phyloP scores from a whole-genome alignment of 257 asterid genomes.

The Solanum virginianum region DNA sequence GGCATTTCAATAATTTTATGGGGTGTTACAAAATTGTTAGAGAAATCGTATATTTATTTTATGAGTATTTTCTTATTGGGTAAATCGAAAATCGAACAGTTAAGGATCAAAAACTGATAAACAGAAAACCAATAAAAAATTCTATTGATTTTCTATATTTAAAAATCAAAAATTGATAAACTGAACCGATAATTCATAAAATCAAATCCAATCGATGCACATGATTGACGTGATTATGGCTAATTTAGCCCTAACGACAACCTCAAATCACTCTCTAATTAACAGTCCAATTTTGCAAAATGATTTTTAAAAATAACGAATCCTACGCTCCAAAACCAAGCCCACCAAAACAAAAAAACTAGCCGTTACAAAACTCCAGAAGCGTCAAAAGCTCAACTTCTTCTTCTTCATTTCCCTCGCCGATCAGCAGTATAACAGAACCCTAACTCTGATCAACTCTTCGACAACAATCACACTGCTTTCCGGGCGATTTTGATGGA shows the following conservation, averaged over 20 bases:
- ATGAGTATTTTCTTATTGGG: no score
- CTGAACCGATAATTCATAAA: no score
- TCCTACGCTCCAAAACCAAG: slow-evolving; percentile 23
- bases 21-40: no score
- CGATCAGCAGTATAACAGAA: background rate
- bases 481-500: background rate
- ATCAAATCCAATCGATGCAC: no score
- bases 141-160: no score
- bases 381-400: slow-evolving; percentile 7
- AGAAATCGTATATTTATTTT: no score
- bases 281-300: slow-evolving; percentile 11
- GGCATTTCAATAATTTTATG: no score
- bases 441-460: background rate
- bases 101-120: no score
- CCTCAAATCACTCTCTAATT: background rate
- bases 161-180: no score
- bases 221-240: background rate
- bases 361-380: slow-evolving; percentile 33
- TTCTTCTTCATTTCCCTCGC: background rate
- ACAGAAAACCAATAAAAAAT: no score
- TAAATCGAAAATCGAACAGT: no score
- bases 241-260: background rate
- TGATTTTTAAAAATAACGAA: slow-evolving; percentile 11
- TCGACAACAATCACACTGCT: background rate
- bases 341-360: slow-evolving; percentile 4